A percentile compares a stretch with the other conserved stretches of the same genome.
Evolutionary conservation across 2,329 filamentous ascomycete species (phyloP).

Genomic region (Metarhizium humberi): DNA sequence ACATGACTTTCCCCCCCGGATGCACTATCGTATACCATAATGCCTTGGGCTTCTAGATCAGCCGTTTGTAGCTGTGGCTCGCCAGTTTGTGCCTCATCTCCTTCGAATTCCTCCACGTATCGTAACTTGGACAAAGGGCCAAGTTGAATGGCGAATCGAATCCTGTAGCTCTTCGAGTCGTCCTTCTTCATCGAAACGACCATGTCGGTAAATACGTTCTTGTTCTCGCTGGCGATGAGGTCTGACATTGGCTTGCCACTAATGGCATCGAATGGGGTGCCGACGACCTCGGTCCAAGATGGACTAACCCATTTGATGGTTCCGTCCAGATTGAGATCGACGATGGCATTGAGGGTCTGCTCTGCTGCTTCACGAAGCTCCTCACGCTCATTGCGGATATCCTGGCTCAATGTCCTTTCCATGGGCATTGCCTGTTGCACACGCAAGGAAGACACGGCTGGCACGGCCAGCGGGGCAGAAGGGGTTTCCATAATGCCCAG

Average conservation of each 20-base stretch:
- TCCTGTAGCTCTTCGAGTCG: constrained; percentile 84
- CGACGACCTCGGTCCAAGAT: constrained; percentile 90
- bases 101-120: constrained; percentile 27
- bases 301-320: constrained; percentile 93
- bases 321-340: constrained; percentile 86
- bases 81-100: constrained; percentile 27
- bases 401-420: constrained; percentile 67
- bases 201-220: constrained; percentile 69
- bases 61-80: constrained; percentile 38
- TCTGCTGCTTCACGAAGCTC: constrained; percentile 93
- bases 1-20: constrained; percentile 86
- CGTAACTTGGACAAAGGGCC: constrained; percentile 60
- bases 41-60: constrained; percentile 89
- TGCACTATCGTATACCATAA: constrained; percentile 90
- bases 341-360: constrained; percentile 91
- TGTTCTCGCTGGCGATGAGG: constrained; percentile 68
- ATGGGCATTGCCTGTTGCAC: constrained; percentile 40
- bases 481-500: constrained; percentile 30
- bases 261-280: constrained; percentile 63
- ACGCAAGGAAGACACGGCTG: constrained; percentile 43
- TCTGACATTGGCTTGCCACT: constrained; percentile 72
- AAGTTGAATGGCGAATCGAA: constrained; percentile 67
- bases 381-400: constrained; percentile 87
- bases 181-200: constrained; percentile 86
- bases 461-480: constrained; percentile 35